Conservation (phyloP, 257 asterid species). For the Solanum commersonii region DNA sequence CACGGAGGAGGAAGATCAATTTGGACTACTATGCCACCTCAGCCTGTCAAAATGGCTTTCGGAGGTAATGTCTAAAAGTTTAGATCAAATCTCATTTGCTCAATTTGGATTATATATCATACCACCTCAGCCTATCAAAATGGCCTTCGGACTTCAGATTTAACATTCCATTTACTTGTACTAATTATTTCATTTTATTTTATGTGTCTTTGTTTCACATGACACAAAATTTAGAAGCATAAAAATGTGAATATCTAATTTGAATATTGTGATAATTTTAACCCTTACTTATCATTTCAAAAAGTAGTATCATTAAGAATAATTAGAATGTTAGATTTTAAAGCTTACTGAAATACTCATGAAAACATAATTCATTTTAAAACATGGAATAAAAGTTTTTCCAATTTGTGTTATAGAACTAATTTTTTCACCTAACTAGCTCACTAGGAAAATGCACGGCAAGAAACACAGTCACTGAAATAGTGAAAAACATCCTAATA, state of each 20-base stretch:
- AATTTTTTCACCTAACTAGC: background rate
- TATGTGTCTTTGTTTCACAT: background rate
- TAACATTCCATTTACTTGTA: background rate
- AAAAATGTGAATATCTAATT: background rate
- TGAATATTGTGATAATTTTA: background rate
- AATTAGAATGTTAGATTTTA: background rate
- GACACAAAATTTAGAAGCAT: background rate
- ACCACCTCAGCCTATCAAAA: slow-evolving; percentile 48
- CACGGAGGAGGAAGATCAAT: slow-evolving; percentile 20
- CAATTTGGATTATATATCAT: slow-evolving; percentile 3
- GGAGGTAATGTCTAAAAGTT: slow-evolving; percentile 14
- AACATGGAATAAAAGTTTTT: background rate
- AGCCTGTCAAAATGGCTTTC: slow-evolving; percentile 56
- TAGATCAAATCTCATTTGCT: no score
- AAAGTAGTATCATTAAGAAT: background rate
- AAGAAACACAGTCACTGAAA: no score
- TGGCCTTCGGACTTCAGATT: slow-evolving; percentile 21
- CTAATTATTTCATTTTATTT: background rate
- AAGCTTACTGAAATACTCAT: background rate
- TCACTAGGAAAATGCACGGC: background rate
- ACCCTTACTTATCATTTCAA: background rate
- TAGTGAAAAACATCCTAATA: no score
- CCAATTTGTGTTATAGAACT: background rate
- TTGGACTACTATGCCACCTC: slow-evolving; percentile 28
- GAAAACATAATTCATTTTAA: background rate